phyloP scores from a whole-genome alignment of 768 basidiomycete species.

The Amanita thiersii region DNA sequence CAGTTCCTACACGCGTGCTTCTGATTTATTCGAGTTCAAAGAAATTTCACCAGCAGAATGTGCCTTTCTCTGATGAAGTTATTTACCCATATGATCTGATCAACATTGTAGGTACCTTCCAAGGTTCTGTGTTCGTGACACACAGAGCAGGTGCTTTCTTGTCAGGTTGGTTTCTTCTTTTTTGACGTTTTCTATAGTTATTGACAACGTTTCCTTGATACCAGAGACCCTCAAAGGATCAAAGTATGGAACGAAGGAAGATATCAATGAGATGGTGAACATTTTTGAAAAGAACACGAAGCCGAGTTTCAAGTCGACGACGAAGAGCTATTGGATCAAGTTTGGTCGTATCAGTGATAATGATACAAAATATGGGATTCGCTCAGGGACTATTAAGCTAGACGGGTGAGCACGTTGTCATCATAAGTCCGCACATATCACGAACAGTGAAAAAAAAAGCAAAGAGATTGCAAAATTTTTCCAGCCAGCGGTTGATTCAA shows the following conservation, averaged over 20 bases:
- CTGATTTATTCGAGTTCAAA: constrained; percentile 4
- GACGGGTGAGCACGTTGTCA: constrained; percentile 12
- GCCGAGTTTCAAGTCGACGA: constrained; percentile 15
- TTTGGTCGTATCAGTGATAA: constrained; percentile 16
- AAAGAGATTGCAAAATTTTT: constrained; percentile 15
- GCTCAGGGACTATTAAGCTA: constrained; percentile 14
- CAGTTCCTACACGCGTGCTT: constrained; percentile 3
- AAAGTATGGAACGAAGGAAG: constrained; percentile 5
- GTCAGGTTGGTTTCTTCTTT: background rate
- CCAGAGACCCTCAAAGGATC: background rate
- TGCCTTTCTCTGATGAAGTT: background rate
- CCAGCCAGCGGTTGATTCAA: constrained; percentile 15
- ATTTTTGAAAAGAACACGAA: too few relatives aligned
- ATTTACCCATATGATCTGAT: background rate
- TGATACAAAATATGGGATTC: constrained; percentile 12
- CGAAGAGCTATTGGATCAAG: constrained; percentile 15
- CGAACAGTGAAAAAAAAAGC: constrained; percentile 1
- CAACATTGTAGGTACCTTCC: background rate
- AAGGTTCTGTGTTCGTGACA: background rate
- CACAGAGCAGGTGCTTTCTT: background rate
- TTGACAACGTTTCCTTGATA: too few relatives aligned
- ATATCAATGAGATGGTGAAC: constrained; percentile 14
- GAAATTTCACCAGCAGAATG: constrained; percentile 5
- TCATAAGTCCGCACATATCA: background rate
- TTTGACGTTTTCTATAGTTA: too few relatives aligned